Base-by-base conservation (phyloP, 1,284 basidiomycete genomes). In the Pulchroboletus neoregius region DNA sequence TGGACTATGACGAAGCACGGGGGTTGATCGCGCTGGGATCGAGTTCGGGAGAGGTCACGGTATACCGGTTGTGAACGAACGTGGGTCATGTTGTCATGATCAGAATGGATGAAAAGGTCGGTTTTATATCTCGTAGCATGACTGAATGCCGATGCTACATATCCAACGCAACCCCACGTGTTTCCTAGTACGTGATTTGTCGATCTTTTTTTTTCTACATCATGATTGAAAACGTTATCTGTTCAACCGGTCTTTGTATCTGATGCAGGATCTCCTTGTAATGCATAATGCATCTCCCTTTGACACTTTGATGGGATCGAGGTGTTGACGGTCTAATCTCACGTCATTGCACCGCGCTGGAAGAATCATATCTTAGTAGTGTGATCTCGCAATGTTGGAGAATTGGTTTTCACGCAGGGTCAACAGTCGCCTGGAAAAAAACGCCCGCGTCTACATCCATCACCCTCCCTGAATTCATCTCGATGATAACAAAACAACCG, bases 1-100 rank as follows among this genome's bases (percentile, higher is more conserved):
- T 82, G 46, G 79, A 79, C 59, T 82, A 82, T 57, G 75, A 79
- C 47, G 79, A 82, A 56, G 68, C 69, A 37, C 54, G 62, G 31
- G 80, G 79, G 3, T 66, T 75, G 46, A 65, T 82, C 39, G 78
- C 67, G 4, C 48, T 82, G 15, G 79, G 75, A 7, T 71, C 74
- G 39, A 71, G 68, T 48, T 70, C 67, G 50, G 80, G 80, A 18
- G 52, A 56, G 35, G 68, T 81, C 8, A 65, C 66, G 9, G 56
- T 81, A 23, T 52, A 79, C 41, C 66, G 72, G 33, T 35, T 76
- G 22, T 75, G 51, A 66, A 34, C 18, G 10, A 22, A 26, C 5
- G 13, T 31, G 13, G 16, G 31, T 54, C 20, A 36, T 18, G 41
- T 55, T 7, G 3, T 31, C 11, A 13, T 18, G 32, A 39, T 46